Conservation (phyloP, 441 rosid genomes). For the Aleurites moluccanus region DNA sequence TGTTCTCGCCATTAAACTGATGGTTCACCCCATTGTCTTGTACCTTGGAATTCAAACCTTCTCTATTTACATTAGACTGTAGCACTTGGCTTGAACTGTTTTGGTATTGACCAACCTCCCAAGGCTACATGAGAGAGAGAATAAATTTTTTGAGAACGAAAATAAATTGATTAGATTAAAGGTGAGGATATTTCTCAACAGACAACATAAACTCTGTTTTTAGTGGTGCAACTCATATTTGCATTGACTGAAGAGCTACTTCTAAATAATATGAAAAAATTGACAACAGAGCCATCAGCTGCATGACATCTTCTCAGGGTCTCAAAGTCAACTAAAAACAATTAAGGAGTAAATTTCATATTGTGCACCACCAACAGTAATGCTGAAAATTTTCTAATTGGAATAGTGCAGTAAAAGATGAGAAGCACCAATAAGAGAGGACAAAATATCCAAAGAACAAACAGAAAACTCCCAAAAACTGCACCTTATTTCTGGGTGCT, state of each 20-base stretch:
- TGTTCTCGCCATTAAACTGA: constrained; percentile 41
- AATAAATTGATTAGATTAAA: constrained; percentile 13
- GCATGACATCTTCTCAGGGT: neutral
- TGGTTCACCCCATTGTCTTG: constrained; percentile 44
- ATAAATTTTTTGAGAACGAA: constrained; percentile 13
- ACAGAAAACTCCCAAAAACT: constrained; percentile 15
- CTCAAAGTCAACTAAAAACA: constrained; percentile 2
- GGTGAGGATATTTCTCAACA: neutral
- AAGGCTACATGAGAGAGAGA: constrained; percentile 50
- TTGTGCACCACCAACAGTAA: constrained; percentile 1
- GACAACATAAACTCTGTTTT: constrained; percentile 4
- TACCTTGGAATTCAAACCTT: constrained; percentile 36
- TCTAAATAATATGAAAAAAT: neutral
- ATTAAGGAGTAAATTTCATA: neutral
- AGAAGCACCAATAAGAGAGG: neutral
- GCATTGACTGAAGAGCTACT: constrained; percentile 6
- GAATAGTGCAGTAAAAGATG: neutral
- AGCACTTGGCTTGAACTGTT: constrained; percentile 40
- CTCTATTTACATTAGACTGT: constrained; percentile 37
- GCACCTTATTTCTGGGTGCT: constrained; percentile 81
- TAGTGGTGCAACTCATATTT: neutral
- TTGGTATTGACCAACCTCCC: constrained; percentile 63
- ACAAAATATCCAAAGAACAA: constrained; percentile 5
- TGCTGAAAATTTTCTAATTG: constrained; percentile 6
- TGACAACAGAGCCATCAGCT: neutral